Conservation (phyloP, 495 filamentous ascomycete species). For the Hypomontagnella submonticulosa region DNA sequence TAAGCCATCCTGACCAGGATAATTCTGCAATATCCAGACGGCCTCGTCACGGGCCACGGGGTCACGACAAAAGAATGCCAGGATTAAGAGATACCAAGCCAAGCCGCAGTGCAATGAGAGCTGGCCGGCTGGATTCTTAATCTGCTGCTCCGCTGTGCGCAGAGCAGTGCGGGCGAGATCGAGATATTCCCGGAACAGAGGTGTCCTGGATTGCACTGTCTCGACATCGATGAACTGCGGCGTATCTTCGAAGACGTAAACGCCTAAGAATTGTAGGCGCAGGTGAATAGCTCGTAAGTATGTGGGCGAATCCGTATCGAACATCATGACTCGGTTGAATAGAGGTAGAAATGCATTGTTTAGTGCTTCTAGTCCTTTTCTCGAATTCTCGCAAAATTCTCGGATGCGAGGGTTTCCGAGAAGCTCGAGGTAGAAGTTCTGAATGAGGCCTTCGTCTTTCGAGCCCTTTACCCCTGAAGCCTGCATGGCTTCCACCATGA, state of each 20-base stretch:
- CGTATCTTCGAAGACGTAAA: constrained; percentile 20
- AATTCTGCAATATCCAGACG: constrained; percentile 16
- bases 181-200: constrained; percentile 20
- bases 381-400: constrained; percentile 14
- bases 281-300: constrained; percentile 26
- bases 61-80: constrained; percentile 20
- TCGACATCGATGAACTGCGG: constrained; percentile 13
- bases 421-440: neutral
- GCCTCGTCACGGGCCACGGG: constrained; percentile 23
- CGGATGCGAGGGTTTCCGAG: constrained; percentile 1
- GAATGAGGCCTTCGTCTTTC: constrained; percentile 1
- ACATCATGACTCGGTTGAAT: constrained; percentile 22
- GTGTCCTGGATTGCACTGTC: constrained; percentile 9
- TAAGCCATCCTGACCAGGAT: constrained; percentile 29
- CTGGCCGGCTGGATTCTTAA: constrained; percentile 24
- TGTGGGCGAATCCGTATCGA: constrained; percentile 13
- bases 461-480: neutral
- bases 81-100: constrained; percentile 8
- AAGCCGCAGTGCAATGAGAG: constrained; percentile 21
- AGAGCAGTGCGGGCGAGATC: constrained; percentile 14
- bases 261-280: constrained; percentile 22
- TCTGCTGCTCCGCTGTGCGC: constrained; percentile 13
- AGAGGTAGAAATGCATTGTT: constrained; percentile 24
- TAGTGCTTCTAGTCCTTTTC: constrained; percentile 8
- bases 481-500: constrained; percentile 14